Conservation (phyloP, 768 basidiomycete genomes). For the Leucosporidium scottii region DNA sequence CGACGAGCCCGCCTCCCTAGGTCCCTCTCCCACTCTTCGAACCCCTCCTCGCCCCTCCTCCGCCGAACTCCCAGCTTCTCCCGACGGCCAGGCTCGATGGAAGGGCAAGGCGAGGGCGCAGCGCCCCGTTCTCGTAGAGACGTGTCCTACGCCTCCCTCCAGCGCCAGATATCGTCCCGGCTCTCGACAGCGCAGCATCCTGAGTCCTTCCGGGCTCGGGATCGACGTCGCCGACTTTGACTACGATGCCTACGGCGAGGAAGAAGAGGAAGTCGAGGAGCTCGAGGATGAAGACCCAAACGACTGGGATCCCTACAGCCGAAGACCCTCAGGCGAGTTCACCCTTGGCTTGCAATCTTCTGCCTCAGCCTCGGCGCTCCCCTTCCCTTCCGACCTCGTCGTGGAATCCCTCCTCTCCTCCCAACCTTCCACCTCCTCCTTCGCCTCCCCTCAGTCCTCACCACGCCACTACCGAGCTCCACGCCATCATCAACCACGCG, state of each 20-base stretch:
- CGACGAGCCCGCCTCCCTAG: background rate
- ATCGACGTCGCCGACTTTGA: background rate
- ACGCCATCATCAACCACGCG: background rate
- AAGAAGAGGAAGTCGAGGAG: background rate
- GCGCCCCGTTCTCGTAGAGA: background rate
- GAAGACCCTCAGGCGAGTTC: background rate
- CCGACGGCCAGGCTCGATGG: background rate
- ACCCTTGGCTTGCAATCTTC: background rate
- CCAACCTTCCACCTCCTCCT: background rate
- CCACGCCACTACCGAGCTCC: too few species aligned
- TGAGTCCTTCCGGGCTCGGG: background rate
- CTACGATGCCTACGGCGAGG: background rate
- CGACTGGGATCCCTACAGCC: background rate
- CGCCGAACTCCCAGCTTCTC: background rate
- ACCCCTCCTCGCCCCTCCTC: background rate
- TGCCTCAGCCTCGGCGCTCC: background rate
- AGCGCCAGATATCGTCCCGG: background rate
- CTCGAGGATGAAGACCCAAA: background rate
- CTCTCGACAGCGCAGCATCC: background rate
- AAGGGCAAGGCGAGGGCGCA: background rate
- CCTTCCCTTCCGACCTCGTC: background rate
- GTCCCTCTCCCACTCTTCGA: background rate
- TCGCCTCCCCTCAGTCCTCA: background rate
- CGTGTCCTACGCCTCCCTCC: background rate
- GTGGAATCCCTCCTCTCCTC: background rate